A percentile compares a stretch with the other conserved stretches of the same genome.
Evolutionary conservation across 1,284 basidiomycete species (phyloP).

Genomic region (Sporisorium scitamineum): DNA sequence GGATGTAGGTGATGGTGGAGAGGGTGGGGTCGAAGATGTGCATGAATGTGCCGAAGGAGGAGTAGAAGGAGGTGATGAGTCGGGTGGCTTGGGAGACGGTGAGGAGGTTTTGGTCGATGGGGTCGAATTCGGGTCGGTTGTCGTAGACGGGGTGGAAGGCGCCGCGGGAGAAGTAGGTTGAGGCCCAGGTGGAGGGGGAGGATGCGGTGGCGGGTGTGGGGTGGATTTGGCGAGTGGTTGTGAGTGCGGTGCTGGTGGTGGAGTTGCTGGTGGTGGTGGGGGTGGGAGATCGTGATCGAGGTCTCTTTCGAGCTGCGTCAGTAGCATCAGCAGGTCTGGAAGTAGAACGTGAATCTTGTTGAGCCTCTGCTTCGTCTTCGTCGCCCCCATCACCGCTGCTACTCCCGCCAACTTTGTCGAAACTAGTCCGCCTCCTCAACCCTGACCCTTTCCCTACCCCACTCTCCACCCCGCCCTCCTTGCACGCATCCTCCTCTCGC

Average conservation of each 20-base stretch:
- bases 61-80: conserved; percentile 34
- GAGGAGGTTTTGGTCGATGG: conserved; percentile 35
- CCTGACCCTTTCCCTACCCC: not conserved
- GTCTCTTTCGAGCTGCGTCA: conserved; percentile 2
- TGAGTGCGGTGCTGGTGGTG: not conserved
- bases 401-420: not conserved
- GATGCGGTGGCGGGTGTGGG: not conserved
- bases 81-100: conserved; percentile 27
- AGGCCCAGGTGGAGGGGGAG: conserved; percentile 19
- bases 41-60: conserved; percentile 38
- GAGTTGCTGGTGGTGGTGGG: not conserved
- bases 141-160: conserved; percentile 56
- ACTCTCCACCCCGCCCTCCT: too few species aligned
- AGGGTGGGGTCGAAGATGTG: conserved; percentile 53
- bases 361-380: not conserved
- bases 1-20: conserved; percentile 46
- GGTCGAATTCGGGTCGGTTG: conserved; percentile 38
- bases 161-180: conserved; percentile 48
- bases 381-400: not conserved
- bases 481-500: conserved; percentile 4
- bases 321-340: not conserved
- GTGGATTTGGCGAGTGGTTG: not conserved
- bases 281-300: conserved; percentile 7
- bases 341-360: too few species aligned
- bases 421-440: not conserved